Evolutionary conservation across 1,139 yeast genomes (phyloP), one percentile per base, ranked within the genome.

Genomic region (Geotrichum europaeum): DNA sequence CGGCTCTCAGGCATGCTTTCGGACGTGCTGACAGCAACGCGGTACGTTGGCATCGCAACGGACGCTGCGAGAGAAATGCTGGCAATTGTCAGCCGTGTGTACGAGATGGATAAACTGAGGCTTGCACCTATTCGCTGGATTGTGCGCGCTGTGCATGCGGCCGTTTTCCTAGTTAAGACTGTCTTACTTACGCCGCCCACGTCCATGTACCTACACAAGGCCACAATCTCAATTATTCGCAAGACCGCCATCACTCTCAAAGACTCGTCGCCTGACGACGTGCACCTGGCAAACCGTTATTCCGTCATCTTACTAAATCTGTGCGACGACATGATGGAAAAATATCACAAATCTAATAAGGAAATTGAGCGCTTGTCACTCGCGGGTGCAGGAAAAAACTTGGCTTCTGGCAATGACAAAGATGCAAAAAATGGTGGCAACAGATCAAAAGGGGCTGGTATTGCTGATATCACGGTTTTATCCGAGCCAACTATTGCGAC

Each of bases 121-220:
- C 87, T 81, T 69, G 89, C 92, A 84, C 97, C 98, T 0, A 92
- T 90, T 15, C 78, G 97, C 65, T 91, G 97, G 96, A 85, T 88
- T 4, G 87, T 91, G 0, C 78, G 96, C 62, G 84, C 90, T 47
- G 92, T 92, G n/a, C 82, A 95, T 67, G 91, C 97, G 0, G 92
- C 90, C 6, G 95, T 96, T 1, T 92, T 91, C 70, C 81, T 92
- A 60, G 96, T 92, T 12, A 91, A 91, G 71, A 88, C 96, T 69
- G 86, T 87, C 18, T 65, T 72, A 57, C 66, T 73, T 28, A 69
- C 75, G 7, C 71, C 71, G 68, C 74, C 87, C 60, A 85, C 91
- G 0, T 78, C 71, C 18, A 68, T 68, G 57, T 70, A 69, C 34
- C 66, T 70, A 32, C 72, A 73, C 50, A 89, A 85, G 60, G 94